Evolutionary conservation across 2,329 filamentous ascomycete species (phyloP), one percentile per base, ranked within the genome.

Genomic region (Colletotrichum incanum): DNA sequence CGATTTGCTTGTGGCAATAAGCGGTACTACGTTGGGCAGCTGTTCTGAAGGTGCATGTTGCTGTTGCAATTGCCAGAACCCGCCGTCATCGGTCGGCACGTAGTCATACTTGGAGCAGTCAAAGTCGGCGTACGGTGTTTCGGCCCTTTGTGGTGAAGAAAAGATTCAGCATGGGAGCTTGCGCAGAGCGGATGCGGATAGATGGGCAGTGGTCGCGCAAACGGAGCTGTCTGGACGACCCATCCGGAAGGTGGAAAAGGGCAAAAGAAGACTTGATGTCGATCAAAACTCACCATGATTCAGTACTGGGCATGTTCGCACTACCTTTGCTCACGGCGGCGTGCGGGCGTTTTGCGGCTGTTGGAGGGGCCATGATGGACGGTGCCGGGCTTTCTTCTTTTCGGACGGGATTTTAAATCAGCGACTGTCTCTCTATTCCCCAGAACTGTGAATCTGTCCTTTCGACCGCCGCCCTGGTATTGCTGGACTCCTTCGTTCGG

Each of bases 81-180:
- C 73, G 47, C 73, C 73, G 11, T 69, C 72, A 26, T 74, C 73
- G 50, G 64, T 60, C 31, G 68, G 65, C n/a, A 74, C 66, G 43
- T 74, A 74, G 20, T 74, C 72, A 49, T 74, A 74, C 28, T 74
- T 65, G 23, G 73, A 74, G 61, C 73, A 74, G 50, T 74, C 72
- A 59, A 74, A 72, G 61, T 72, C 55, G 49, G 63, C 55, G 28
- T 72, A 67, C 39, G 55, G 65, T 43, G 58, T 31, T 43, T 74
- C 72, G 49, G 68, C 11, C 73, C 73, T 74, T 61, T 28, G 34
- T 12, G 41, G 26, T 23, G 16, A 14, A 28, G 18, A 26, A 31
- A 37, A 49, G 43, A 4, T 28, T 62, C 45, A 62, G 59, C 31
- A 62, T 37, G 6, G 12, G 14, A 39, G 6, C 14, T 49, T 47